Base-by-base conservation (phyloP, 2,329 filamentous ascomycete species). In the Neofusicoccum sp. region DNA sequence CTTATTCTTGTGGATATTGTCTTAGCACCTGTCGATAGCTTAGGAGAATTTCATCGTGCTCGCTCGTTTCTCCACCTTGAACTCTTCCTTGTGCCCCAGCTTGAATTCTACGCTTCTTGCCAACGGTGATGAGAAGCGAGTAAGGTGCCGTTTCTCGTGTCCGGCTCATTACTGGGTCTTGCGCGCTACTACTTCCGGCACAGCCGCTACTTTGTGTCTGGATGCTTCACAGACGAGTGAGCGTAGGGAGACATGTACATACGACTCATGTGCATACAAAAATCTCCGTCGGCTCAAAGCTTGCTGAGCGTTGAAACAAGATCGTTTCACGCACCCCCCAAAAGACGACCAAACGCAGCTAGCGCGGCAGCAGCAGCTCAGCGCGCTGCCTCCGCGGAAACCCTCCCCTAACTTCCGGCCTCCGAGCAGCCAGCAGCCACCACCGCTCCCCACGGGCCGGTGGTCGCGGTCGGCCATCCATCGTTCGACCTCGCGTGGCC, bases 1-100 rank as follows among this genome's bases (percentile, higher is more conserved):
- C 11, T 41, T 41, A 34, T 54, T 54, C 49, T 20, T 54, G 49
- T 54, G 34, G 26, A 54, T 54, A 54, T 20, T 12, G 40, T 41
- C 24, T 12, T 31, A 54, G 44, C 44, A n/a, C 12, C 36, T 54
- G 49, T 54, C 36, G 3, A 41, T 54, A 41, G 24, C 24, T 30
- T 26, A 14, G 8, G 12, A 54, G 31, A 54, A 54, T 41, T 14
- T 8, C 24, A 30, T 41, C 14, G 40, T 24, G 34, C 49, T 40
- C 49, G 12, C 34, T 54, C 6, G 26, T 12, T 14, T 20, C 20
- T 20, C 20, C 1, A 20, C 20, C 20, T 20, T 20, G 20, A 2
- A 20, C 20, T 20, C 20, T 20, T 20, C 20, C 20, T 20, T 2
- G 20, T 2, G 20, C 20, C 2, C 20, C 2, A 20, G 20, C 20